Evolutionary conservation across 768 basidiomycete species (phyloP).

Genomic region (Lentinula lateritia): DNA sequence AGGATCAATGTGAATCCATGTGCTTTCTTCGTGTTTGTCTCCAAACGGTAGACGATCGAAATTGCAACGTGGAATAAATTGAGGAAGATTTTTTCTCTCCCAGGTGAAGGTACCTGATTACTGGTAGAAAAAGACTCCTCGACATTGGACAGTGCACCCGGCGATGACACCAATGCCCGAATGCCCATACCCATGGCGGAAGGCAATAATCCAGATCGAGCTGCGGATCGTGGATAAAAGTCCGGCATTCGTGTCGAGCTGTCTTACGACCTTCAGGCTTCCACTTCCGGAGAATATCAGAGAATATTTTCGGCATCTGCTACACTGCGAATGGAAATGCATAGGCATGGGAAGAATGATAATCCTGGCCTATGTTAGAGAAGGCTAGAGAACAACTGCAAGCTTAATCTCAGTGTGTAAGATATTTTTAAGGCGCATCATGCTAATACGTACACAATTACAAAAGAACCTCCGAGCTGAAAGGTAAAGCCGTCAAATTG

Average conservation of each 20-base stretch:
- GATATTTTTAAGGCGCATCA: no score
- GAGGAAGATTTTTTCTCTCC: background rate
- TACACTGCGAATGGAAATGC: no score
- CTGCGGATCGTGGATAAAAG: background rate
- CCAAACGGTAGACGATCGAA: background rate
- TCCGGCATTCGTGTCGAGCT: background rate
- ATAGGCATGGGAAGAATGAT: no score
- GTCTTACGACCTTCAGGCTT: background rate
- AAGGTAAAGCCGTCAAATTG: no score
- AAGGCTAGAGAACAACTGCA: no score
- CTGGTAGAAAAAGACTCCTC: background rate
- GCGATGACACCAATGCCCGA: background rate
- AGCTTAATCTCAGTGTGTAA: no score
- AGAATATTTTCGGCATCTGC: no score
- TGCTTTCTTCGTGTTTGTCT: background rate
- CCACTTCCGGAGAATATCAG: no score
- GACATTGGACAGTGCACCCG: background rate
- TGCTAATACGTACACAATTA: no score
- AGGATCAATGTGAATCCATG: background rate
- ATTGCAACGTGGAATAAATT: background rate
- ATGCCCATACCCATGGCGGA: background rate
- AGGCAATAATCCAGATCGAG: background rate
- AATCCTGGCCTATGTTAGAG: no score
- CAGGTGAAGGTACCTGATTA: background rate
- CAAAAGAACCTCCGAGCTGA: no score